Base-by-base conservation (phyloP, 129 eudicot genomes). In the Sambucus nigra region DNA sequence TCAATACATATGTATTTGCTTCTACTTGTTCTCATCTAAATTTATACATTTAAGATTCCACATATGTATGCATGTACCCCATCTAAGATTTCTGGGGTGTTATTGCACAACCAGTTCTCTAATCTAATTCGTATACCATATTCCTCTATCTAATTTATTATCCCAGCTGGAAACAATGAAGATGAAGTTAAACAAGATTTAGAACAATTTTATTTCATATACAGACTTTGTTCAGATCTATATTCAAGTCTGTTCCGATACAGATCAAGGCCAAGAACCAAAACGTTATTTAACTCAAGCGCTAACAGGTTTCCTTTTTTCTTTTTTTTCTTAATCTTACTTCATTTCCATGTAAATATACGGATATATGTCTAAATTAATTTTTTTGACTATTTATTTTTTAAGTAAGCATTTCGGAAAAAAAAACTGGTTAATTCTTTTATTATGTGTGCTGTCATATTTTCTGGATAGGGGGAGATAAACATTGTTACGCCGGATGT, bases 381-480 rank as follows among this genome's bases (percentile, higher is more conserved):
- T n/a, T n/a, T n/a, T n/a, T n/a, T n/a, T n/a, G n/a, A n/a, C n/a
- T n/a, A n/a, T n/a, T n/a, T n/a, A n/a, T n/a, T n/a, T n/a, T n/a
- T n/a, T n/a, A n/a, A n/a, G n/a, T n/a, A n/a, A n/a, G n/a, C n/a
- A n/a, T n/a, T n/a, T n/a, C n/a, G n/a, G n/a, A 53, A 64, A 68
- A 25, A 80, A 77, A 51, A 74, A 76, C 98, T 91, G 88, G 84
- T 81, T 25, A 51, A 77, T 33, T 83, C 53, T 80, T 73, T 52
- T 31, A 31, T 10, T 51, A 19, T 17, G 63, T 51, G 54, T 64
- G 54, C 26, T 20, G 69, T 76, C 66, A 52, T 60, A 60, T 66
- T 75, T 76, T 79, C 72, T 91, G 68, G 49, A 74, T 89, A 85
- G 95, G 98, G n/a, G n/a, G n/a, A n/a, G n/a, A n/a, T n/a, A n/a